Base-by-base conservation (phyloP, 78 protist species). In the slime mould (Dictyostelium discoideum) region DNA sequence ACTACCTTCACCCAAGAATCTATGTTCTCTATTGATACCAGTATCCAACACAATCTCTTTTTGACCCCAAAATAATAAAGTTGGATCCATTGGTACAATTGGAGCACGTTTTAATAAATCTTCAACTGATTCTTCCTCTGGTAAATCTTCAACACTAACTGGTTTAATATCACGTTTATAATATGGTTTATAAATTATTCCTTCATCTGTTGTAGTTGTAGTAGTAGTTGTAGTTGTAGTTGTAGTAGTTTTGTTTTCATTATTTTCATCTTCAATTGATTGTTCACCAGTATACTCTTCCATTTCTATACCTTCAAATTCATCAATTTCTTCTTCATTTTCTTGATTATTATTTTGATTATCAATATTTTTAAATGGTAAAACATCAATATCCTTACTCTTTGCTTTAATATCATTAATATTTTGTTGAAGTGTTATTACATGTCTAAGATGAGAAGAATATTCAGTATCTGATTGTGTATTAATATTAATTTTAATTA, bases 51-150 rank as follows among this genome's bases (percentile, higher is more conserved):
- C 40, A 16, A 90, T 54, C 42, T 80, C 84, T 83, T 80, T 90
- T 50, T 90, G 60, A 48, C 95, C 95, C 95, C 95, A 90, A 82
- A 81, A 85, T 44, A 77, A 39, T 24, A 90, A 48, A 3, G 88
- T n/a, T 37, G 95, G 85, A 73, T 90, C 54, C 50, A 65, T 11
- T 54, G 50, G 84, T 13, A 90, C 95, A 11, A 82, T 42, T 20
- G 95, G 95, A 50, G 95, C 95, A 46, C 95, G 50, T 60, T 60
- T 44, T 18, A 69, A 72, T 24, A 90, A 37, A 22, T 90, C 95
- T n/a, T 80, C 87, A 50, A 90, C 40, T 3, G 85, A 29, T n/a
- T 90, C 95, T 32, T 80, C 86, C n/a, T 90, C 95, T 32, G 87
- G 88, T 90, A 90, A 29, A 26, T 90, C 84, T 5, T 80, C 83